phyloP scores from a whole-genome alignment of 768 basidiomycete species.

The Termitomyces sp. region DNA sequence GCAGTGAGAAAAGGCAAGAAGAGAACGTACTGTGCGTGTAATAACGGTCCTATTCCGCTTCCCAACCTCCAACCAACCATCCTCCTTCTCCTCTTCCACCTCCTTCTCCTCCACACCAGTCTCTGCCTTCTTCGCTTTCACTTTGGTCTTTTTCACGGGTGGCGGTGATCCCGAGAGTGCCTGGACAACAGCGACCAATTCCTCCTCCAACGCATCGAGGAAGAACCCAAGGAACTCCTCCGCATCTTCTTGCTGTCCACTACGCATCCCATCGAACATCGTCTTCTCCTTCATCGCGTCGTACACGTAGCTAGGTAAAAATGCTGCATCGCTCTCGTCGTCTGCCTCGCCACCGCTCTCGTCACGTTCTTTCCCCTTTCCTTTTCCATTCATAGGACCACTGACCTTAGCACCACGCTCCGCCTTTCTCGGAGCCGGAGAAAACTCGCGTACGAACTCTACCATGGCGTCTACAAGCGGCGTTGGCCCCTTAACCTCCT shows the following conservation, averaged over 20 bases:
- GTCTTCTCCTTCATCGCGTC: slow-evolving; percentile 93
- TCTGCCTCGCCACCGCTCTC: slow-evolving; percentile 35
- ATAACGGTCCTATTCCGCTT: slow-evolving; percentile 76
- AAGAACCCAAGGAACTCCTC: slow-evolving; percentile 99
- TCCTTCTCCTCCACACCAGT: slow-evolving; percentile 34
- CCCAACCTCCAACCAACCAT: slow-evolving; percentile 92
- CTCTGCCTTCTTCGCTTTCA: slow-evolving; percentile 23
- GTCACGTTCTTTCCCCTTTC: slow-evolving; percentile 17
- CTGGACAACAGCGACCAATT: slow-evolving; percentile 64
- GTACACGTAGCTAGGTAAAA: slow-evolving; percentile 83
- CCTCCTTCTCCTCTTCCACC: slow-evolving; percentile 31
- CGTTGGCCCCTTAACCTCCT: slow-evolving; percentile 25
- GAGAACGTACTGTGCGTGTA: slow-evolving; percentile 65
- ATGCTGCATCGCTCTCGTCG: slow-evolving; percentile 54
- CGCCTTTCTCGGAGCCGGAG: slow-evolving; percentile 20
- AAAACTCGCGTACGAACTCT: slow-evolving; percentile 77
- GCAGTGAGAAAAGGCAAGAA: neutral
- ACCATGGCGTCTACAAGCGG: slow-evolving; percentile 66
- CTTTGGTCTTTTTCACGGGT: slow-evolving; percentile 23
- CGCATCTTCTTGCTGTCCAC: slow-evolving; percentile 95
- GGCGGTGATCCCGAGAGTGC: slow-evolving; percentile 36
- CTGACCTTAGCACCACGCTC: slow-evolving; percentile 28
- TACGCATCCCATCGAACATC: slow-evolving; percentile 89
- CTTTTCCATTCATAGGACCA: slow-evolving; percentile 37
- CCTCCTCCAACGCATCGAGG: slow-evolving; percentile 91